Conservation (phyloP, 345 rosid genomes). For the Ceriops zippeliana region DNA sequence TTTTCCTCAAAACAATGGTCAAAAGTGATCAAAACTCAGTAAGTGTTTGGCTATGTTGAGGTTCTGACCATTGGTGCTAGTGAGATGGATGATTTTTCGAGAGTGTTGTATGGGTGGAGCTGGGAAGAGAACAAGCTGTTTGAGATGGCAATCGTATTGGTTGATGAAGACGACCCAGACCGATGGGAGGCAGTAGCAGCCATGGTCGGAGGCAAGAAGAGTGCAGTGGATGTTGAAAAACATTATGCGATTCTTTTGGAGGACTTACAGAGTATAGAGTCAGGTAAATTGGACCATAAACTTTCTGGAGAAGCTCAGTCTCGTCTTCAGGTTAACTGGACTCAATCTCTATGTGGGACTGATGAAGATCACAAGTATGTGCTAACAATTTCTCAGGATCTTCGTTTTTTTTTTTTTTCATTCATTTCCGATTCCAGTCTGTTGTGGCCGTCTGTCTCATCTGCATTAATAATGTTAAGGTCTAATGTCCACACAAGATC, state of each 20-base stretch:
- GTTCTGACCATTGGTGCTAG: not conserved
- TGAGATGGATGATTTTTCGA: conserved; percentile 35
- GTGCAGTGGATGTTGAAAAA: conserved; percentile 52
- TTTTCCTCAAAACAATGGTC: not conserved
- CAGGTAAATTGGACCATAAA: conserved; percentile 51
- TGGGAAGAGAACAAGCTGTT: conserved; percentile 79
- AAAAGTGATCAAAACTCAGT: not conserved
- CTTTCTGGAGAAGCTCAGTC: conserved; percentile 33
- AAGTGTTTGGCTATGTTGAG: not conserved
- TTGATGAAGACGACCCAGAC: conserved; percentile 51
- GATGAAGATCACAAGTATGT: conserved; percentile 54
- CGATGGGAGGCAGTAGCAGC: conserved; percentile 63
- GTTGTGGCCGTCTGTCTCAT: no score
- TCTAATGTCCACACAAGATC: no score
- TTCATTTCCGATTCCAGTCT: no score
- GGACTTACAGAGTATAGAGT: conserved; percentile 57
- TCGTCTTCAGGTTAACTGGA: conserved; percentile 31
- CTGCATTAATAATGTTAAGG: no score
- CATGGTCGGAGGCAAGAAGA: conserved; percentile 57
- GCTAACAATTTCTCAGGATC: not conserved
- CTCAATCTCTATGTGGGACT: conserved; percentile 41
- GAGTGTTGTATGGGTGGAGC: conserved; percentile 50
- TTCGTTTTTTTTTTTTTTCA: not conserved
- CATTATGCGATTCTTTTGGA: conserved; percentile 56
- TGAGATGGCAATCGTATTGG: conserved; percentile 63